phyloP scores from a whole-genome alignment of 2,329 filamentous ascomycete genomes.

The Onygenales sp. region DNA sequence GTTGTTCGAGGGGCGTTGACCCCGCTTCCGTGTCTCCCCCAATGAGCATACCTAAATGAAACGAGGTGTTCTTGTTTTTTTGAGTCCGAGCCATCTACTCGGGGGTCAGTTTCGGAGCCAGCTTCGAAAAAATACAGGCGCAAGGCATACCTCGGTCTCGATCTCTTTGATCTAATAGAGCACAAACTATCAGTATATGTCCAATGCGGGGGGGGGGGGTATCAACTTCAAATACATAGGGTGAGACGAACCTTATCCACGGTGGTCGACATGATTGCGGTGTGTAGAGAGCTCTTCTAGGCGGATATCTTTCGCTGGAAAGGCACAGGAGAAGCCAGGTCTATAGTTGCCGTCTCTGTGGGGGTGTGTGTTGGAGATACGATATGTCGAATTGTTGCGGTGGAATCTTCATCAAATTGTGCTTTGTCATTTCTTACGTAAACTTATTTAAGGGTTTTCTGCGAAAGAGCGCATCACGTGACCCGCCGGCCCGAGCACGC shows the following conservation, averaged over 20 bases:
- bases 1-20: neutral
- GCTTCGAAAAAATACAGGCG: conserved; percentile 5
- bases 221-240: neutral
- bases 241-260: conserved; percentile 71
- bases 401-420: neutral
- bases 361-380: neutral
- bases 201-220: conserved; percentile 1
- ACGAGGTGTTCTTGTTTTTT: conserved; percentile 94
- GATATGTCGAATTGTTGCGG: neutral
- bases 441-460: no score
- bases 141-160: conserved; percentile 70
- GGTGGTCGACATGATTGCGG: conserved; percentile 70
- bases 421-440: neutral
- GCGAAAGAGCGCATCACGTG: neutral
- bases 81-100: conserved; percentile 85
- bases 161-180: conserved; percentile 77
- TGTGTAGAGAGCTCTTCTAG: neutral
- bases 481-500: neutral
- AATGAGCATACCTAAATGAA: conserved; percentile 59
- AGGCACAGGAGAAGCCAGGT: neutral
- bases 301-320: neutral
- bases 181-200: conserved; percentile 18
- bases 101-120: conserved; percentile 12
- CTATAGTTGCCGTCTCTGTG: neutral
- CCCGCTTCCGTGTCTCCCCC: conserved; percentile 2